Percentiles rank a stretch among this genome's conserved stretches.
Evolutionary conservation across 176 grass and related monocot genomes (phyloP).

Genomic region (Chloris gayana): DNA sequence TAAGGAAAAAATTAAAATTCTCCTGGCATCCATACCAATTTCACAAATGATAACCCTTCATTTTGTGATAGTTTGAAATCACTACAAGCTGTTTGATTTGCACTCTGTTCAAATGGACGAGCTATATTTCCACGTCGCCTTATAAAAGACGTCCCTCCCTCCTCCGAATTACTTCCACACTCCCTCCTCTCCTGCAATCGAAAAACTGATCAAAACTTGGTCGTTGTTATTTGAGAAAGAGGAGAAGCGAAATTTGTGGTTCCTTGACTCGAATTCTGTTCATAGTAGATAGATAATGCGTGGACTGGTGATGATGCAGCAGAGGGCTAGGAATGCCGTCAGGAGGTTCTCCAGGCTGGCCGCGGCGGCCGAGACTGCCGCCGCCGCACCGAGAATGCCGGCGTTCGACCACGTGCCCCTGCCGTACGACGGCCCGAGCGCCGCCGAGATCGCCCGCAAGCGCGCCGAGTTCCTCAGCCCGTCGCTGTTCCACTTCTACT

Average conservation of each 20-base stretch:
- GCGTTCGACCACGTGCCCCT: slow-evolving; percentile 73
- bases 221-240: background rate
- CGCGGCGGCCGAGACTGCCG: slow-evolving; percentile 21
- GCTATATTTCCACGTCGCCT: too few relatives aligned
- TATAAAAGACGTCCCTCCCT: slow-evolving; percentile 34
- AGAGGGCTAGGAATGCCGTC: slow-evolving; percentile 10
- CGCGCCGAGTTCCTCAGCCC: slow-evolving; percentile 94
- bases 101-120: too few relatives aligned
- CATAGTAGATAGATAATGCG: background rate
- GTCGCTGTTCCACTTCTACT: slow-evolving; percentile 83
- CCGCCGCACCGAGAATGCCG: slow-evolving; percentile 61
- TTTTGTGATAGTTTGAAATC: background rate
- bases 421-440: slow-evolving; percentile 68
- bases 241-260: too few relatives aligned
- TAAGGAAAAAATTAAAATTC: too few relatives aligned
- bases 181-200: background rate
- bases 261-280: background rate
- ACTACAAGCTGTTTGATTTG: background rate
- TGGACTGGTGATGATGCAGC: slow-evolving; percentile 47
- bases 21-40: background rate
- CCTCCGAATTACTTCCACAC: background rate
- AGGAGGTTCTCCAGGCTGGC: slow-evolving; percentile 51
- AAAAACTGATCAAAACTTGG: slow-evolving; percentile 1
- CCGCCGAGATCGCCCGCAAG: slow-evolving; percentile 74
- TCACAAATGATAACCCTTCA: too few relatives aligned